A percentile compares a stretch with the other conserved stretches of the same genome.
Conservation (phyloP, 345 rosid genomes). For the Ceriops decandra region DNA sequence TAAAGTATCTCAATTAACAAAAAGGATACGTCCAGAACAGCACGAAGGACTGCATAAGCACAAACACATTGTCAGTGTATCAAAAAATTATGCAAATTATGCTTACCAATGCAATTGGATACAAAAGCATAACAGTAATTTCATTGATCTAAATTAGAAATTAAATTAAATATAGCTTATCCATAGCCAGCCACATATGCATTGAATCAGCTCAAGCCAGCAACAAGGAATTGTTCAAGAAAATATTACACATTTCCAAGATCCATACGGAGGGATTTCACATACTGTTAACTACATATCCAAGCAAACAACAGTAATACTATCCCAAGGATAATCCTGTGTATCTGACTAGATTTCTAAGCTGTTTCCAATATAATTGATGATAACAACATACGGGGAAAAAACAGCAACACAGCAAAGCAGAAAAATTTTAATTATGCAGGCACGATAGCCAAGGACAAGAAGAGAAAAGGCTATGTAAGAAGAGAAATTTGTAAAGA, state of each 20-base stretch:
- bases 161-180: background rate
- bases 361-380: too few relatives aligned
- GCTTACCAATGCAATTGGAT: background rate
- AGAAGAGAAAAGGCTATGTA: background rate
- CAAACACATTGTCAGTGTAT: constrained; percentile 14
- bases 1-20: constrained; percentile 7
- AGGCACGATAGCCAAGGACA: background rate
- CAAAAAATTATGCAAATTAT: constrained; percentile 1
- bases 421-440: background rate
- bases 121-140: background rate
- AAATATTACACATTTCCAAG: too few relatives aligned
- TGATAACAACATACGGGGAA: background rate
- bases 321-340: too few relatives aligned
- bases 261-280: too few relatives aligned
- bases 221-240: too few relatives aligned
- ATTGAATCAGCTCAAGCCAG: too few relatives aligned
- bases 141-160: background rate
- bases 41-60: constrained; percentile 87
- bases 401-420: background rate
- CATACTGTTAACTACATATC: too few relatives aligned
- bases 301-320: too few relatives aligned
- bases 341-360: too few relatives aligned
- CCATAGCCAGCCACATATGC: background rate
- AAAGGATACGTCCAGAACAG: constrained; percentile 99
- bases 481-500: background rate